Conservation (phyloP, 106 monocot genomes). For the Allium cepa region DNA sequence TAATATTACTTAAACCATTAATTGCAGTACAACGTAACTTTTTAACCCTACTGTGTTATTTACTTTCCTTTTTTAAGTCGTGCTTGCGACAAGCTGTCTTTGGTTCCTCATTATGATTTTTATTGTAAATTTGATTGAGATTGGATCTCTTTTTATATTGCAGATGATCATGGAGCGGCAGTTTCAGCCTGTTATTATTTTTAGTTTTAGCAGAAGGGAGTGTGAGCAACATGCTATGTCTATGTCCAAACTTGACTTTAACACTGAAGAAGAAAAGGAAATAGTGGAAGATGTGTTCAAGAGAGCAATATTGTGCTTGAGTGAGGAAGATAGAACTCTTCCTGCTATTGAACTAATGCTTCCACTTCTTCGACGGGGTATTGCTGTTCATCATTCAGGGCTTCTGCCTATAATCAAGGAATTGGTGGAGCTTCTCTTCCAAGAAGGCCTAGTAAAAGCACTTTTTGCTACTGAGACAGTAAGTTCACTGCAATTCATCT, state of each 20-base stretch:
- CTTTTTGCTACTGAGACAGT: constrained; percentile 99
- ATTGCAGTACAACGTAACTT: no score
- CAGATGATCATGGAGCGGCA: constrained; percentile 99
- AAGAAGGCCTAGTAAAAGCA: constrained; percentile 99
- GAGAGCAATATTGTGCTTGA: constrained; percentile 77
- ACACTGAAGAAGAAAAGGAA: constrained; percentile 77
- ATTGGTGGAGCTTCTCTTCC: constrained; percentile 95
- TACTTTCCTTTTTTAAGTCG: not conserved
- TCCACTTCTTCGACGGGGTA: constrained; percentile 92
- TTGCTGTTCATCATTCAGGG: constrained; percentile 99
- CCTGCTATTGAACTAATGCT: constrained; percentile 95
- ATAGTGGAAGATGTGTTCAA: constrained; percentile 79
- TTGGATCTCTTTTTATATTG: constrained; percentile 2
- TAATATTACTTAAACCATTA: no score
- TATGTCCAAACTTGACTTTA: constrained; percentile 98
- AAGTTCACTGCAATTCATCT: constrained; percentile 11
- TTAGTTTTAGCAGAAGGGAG: constrained; percentile 98
- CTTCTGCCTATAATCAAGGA: constrained; percentile 97
- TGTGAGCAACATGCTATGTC: constrained; percentile 97
- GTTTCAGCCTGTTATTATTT: constrained; percentile 96
- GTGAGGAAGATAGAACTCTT: constrained; percentile 86
- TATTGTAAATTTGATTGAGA: not conserved
- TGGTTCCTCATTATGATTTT: not conserved
- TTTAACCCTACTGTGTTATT: not conserved
- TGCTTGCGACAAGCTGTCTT: not conserved